Evolutionary conservation across 2,329 filamentous ascomycete species (phyloP), one percentile per base, ranked within the genome.

Genomic region (Trichocomaceae sp.): DNA sequence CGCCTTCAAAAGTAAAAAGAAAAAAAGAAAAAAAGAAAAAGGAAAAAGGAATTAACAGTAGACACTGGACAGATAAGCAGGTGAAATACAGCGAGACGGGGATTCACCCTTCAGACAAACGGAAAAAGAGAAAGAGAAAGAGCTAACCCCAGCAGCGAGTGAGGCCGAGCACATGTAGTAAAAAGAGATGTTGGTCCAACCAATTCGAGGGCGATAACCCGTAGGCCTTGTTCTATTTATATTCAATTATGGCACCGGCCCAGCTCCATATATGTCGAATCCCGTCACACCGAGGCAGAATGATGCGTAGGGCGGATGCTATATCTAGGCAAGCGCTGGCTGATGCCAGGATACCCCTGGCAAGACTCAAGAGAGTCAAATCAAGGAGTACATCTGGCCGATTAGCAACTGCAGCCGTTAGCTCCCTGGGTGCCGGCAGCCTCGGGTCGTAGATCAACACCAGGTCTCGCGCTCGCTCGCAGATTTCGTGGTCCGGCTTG

Each of bases 401-500:
- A 52, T 74, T 79, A 88, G 70, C 84, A 87, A 66, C 83, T 82
- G 75, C 84, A 88, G 47, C 78, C 76, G 57, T 76, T 79, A 19
- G 78, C 78, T 52, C 77, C 77, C 68, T 84, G 79, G 55, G 83
- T 83, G 55, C 75, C 77, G 61, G 83, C 77, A 53, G 82, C 75
- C 67, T 85, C 80, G 35, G 81, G 81, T 63, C 84, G 79, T 60
- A 88, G 74, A 69, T 88, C 84, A 37, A 88, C 85, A 52, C 85
- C 85, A 55, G 80, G 77, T 61, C 82, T 77, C 61, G 81, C 78
- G 60, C 80, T 81, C 56, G 81, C 75, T 64, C 91, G 81, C 68
- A 91, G 80, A 71, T 91, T 91, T 70, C 92, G 84, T 60, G 92
- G 90, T n/a, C 91, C 92, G 50, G 85, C 91, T 75, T 97, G 93